A percentile compares a stretch with the other conserved stretches of the same genome.
Evolutionary conservation across 2,329 filamentous ascomycete species (phyloP).

Genomic region (Fusarium pseudocircinatum): DNA sequence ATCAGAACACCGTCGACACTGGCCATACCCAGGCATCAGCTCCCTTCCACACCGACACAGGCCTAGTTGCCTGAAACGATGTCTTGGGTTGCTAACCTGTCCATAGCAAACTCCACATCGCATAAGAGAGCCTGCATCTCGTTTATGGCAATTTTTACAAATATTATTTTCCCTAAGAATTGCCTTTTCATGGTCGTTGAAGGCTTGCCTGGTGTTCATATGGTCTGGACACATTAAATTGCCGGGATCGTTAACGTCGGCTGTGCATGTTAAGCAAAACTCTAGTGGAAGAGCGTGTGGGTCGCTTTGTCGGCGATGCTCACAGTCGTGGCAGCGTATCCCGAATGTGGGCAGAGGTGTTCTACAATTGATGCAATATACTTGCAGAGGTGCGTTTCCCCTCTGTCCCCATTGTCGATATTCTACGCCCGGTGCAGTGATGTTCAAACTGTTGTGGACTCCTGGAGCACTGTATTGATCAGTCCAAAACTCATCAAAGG

Average conservation of each 20-base stretch:
- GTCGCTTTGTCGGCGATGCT: not conserved
- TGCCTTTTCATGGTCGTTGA: not conserved
- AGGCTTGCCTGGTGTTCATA: not conserved
- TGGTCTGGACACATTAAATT: not conserved
- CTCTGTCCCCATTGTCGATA: not conserved
- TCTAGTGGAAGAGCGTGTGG: not conserved
- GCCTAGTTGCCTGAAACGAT: not conserved
- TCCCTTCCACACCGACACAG: not conserved
- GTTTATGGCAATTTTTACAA: not conserved
- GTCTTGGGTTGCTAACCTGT: too few relatives aligned
- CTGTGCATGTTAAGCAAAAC: not conserved
- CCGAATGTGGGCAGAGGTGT: not conserved
- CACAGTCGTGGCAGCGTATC: not conserved
- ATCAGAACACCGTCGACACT: not conserved
- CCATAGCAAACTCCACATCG: not conserved
- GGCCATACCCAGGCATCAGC: too few relatives aligned
- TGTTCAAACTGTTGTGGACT: not conserved
- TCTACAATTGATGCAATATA: not conserved
- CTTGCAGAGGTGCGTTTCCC: not conserved
- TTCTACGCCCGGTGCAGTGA: not conserved
- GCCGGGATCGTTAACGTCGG: not conserved
- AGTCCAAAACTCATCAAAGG: not conserved
- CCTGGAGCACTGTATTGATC: not conserved
- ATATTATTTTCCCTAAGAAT: not conserved
- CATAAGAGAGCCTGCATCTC: not conserved